A percentile compares a stretch with the other conserved stretches of the same genome.
Evolutionary conservation across 2,329 filamentous ascomycete genomes (phyloP).

Genomic region (Claviceps monticola): DNA sequence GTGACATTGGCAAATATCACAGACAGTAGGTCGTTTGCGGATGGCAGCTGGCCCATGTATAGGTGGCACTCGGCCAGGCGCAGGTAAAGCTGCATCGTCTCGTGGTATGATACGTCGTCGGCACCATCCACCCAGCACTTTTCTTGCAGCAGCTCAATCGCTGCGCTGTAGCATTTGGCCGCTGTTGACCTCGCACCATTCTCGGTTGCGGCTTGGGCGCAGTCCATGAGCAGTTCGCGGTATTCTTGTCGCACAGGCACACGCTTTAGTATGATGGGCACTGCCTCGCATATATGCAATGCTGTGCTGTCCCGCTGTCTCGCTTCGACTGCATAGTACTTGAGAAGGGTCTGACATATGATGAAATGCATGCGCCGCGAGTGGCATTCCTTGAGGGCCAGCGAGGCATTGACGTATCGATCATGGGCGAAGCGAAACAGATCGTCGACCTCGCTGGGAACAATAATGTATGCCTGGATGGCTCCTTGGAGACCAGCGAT

Average conservation of each 20-base stretch:
- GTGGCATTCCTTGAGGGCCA: conserved; percentile 54
- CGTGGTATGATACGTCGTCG: conserved; percentile 69
- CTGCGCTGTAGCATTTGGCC: conserved; percentile 66
- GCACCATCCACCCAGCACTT: conserved; percentile 59
- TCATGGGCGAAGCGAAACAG: conserved; percentile 82
- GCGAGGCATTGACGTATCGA: conserved; percentile 65
- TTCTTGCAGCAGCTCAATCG: conserved; percentile 64
- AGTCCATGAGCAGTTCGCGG: conserved; percentile 63
- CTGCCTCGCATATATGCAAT: conserved; percentile 66
- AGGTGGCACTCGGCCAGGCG: conserved; percentile 72
- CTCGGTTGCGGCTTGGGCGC: conserved; percentile 64
- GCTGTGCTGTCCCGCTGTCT: conserved; percentile 59
- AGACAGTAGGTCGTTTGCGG: conserved; percentile 54
- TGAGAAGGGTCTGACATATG: conserved; percentile 68
- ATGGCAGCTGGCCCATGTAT: conserved; percentile 57
- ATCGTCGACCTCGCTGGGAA: conserved; percentile 73
- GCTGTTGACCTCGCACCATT: conserved; percentile 73
- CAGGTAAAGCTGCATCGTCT: conserved; percentile 68
- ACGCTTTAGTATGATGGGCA: conserved; percentile 57
- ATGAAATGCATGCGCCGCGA: conserved; percentile 78
- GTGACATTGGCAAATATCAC: conserved; percentile 58
- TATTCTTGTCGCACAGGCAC: conserved; percentile 50
- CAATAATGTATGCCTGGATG: conserved; percentile 66
- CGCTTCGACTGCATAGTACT: conserved; percentile 49
- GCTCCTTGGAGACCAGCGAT: conserved; percentile 71